Evolutionary conservation across 2,329 filamentous ascomycete species (phyloP), one percentile per base, ranked within the genome.

Genomic region (Apiospora aurea): DNA sequence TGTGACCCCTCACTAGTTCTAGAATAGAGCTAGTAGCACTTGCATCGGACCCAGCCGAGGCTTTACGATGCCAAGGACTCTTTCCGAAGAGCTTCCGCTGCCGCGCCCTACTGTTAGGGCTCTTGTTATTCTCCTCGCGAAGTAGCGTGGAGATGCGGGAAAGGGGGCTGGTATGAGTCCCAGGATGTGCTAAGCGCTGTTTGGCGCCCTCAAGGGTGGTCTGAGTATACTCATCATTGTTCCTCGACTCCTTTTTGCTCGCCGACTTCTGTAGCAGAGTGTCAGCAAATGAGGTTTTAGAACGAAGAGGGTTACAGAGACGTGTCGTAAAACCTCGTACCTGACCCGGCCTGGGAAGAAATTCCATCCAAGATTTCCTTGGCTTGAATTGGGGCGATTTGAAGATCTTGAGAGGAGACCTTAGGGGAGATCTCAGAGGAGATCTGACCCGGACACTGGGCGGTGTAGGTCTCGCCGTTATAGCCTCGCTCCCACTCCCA

Each of bases 1-100:
- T 83, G 34, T 75, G 75, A 21, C 82, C 82, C n/a, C 78, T 80
- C 49, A 85, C 77, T 6, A 84, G 76, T 13, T 83, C 81, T 41
- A 80, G 79, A 11, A 85, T 74, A 4, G 84, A 86, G 73, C 84
- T 86, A 13, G 82, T 79, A n/a, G 81, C 78, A 69, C 81, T 85
- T 72, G 75, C 81, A 29, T 78, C 75, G 0, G 85, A 85, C 4
- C 80, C 80, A 10, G 70, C 77, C 0, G 84, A 85, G 24, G 78
- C 75, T 71, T 83, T 85, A 4, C 81, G 81, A 57, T 79, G 78
- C 83, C 84, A 85, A 2, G 82, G 82, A 13, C 81, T 79, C 53
- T 78, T 83, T 6, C 82, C 80, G 69, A 87, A 86, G 10, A 85
- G 75, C 68, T 80, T 85, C 26, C 78, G 79, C 5, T 80, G 70